Conservation (phyloP, 2,329 filamentous ascomycete genomes). For the Madurella fahalii region DNA sequence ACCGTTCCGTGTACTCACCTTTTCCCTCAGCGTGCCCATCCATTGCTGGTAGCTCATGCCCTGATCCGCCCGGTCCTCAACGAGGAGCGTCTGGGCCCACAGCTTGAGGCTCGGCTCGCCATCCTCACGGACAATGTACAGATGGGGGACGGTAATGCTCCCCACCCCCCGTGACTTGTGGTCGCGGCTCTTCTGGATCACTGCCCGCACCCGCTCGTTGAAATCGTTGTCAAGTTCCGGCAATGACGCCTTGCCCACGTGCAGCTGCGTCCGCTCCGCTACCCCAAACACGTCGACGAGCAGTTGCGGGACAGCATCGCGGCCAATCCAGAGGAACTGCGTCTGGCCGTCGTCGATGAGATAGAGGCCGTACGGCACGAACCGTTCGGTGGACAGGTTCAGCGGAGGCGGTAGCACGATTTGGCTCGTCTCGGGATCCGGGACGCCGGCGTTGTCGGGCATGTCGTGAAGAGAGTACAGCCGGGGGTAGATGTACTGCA, state of each 20-base stretch:
- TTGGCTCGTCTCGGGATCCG: slow-evolving; percentile 80
- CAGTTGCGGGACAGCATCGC: slow-evolving; percentile 86
- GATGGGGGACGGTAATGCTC: slow-evolving; percentile 85
- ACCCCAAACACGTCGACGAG: slow-evolving; percentile 87
- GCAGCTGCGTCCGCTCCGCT: slow-evolving; percentile 75
- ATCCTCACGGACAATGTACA: slow-evolving; percentile 92
- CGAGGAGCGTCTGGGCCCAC: slow-evolving; percentile 93
- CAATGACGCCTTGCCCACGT: slow-evolving; percentile 83
- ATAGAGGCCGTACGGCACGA: slow-evolving; percentile 88
- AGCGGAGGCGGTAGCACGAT: slow-evolving; percentile 80
- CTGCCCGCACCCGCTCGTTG: slow-evolving; percentile 86
- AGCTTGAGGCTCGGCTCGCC: slow-evolving; percentile 92
- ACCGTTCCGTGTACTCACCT: slow-evolving; percentile 56
- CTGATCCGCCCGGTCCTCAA: slow-evolving; percentile 93
- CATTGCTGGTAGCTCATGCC: slow-evolving; percentile 90
- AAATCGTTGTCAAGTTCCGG: slow-evolving; percentile 93
- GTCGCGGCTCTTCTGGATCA: slow-evolving; percentile 88
- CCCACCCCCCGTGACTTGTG: slow-evolving; percentile 83
- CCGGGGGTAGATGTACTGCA: slow-evolving; percentile 86
- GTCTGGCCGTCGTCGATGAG: slow-evolving; percentile 96
- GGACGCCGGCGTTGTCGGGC: slow-evolving; percentile 86
- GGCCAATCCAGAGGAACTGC: slow-evolving; percentile 94
- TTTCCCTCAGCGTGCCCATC: slow-evolving; percentile 88
- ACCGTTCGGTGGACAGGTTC: slow-evolving; percentile 82
- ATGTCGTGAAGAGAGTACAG: slow-evolving; percentile 91